Evolutionary conservation across 2,329 filamentous ascomycete species (phyloP), one percentile per base, ranked within the genome.

Genomic region (Pestalotiopsis sp.): DNA sequence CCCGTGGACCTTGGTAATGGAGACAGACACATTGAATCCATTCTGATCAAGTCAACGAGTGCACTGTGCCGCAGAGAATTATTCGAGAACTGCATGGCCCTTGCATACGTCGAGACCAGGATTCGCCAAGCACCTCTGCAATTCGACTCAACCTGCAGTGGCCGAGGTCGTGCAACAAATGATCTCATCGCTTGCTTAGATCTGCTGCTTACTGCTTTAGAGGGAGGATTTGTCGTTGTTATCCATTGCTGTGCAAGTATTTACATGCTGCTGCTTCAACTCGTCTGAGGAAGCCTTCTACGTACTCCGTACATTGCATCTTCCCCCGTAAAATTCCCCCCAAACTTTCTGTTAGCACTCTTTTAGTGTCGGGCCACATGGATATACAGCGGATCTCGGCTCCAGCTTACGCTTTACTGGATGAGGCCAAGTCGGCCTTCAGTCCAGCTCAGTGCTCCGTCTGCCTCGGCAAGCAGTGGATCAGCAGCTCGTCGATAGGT

Each of bases 401-500:
- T 62, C 59, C 59, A 62, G 27, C n/a, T 57, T 13, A 36, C 63
- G 63, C 63, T 36, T 57, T 31, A 57, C 63, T 57, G 63, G 31
- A 56, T 49, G 41, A 57, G 63, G 63, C 36, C 20, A 66, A 38
- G 63, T 58, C 20, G 41, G 20, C 20, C 41, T 38, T 36, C 12
- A 13, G 27, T 14, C 49, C 52, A 45, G 41, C 52, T 45, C 41
- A 45, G 52, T 31, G 63, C 49, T 56, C 17, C 59, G 52, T 58
- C 31, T 57, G 36, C 68, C 68, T 67, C 65, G 68, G 68, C 38
- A 67, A 69, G 38, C 27, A 14, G 67, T 65, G 67, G 61, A 65
- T 68, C 65, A n/a, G 23, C 49, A 38, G 27, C 25, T 36, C 45
- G 45, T 52, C 17, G 45, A 52, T 52, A 52, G 45, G 45, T 52